A percentile compares a stretch with the other conserved stretches of the same genome.
These are phyloP conservation scores for Phialocephala sp. DNA, from an alignment of 2,329 filamentous ascomycete species.

Conservation along the genomic window DNA sequence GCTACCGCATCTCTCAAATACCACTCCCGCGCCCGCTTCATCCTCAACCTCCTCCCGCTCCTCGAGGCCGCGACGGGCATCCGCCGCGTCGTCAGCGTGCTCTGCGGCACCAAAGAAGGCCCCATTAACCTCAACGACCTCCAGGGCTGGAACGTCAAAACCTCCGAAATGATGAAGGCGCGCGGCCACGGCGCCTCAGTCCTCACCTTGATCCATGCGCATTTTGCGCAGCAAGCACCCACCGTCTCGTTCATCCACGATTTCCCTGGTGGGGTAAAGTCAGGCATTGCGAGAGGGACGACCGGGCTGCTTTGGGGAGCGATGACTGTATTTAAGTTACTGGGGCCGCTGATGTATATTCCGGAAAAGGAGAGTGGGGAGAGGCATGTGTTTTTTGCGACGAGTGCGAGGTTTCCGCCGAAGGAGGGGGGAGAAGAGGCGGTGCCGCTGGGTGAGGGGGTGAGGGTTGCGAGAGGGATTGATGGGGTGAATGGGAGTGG, in stretches of 20 bases:
- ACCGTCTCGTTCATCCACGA: slow-evolving; percentile 54
- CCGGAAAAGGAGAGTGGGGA: slow-evolving; percentile 34
- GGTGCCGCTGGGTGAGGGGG: neutral
- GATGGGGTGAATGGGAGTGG: slow-evolving; percentile 29
- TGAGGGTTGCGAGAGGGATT: slow-evolving; percentile 15
- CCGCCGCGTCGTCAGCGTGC: slow-evolving; percentile 55
- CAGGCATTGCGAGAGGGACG: slow-evolving; percentile 35
- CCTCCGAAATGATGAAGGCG: slow-evolving; percentile 35
- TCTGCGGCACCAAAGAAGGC: slow-evolving; percentile 30
- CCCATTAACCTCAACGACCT: slow-evolving; percentile 32
- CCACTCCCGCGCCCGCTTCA: slow-evolving; percentile 62
- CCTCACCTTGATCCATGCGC: slow-evolving; percentile 53
- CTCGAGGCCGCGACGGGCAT: slow-evolving; percentile 49
- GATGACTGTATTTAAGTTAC: slow-evolving; percentile 9
- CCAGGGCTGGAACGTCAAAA: slow-evolving; percentile 26
- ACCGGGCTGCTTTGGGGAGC: slow-evolving; percentile 32
- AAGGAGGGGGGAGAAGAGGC: slow-evolving; percentile 4
- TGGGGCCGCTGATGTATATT: slow-evolving; percentile 22
- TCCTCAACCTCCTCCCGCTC: slow-evolving; percentile 60
- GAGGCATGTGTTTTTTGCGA: slow-evolving; percentile 33
- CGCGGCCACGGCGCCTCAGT: slow-evolving; percentile 54
- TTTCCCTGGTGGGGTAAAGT: slow-evolving; percentile 51
- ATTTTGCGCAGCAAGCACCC: slow-evolving; percentile 52
- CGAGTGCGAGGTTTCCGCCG: slow-evolving; percentile 29
- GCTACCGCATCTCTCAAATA: slow-evolving; percentile 54